Percentiles rank a stretch among this genome's conserved stretches.
phyloP scores from a whole-genome alignment of 2,329 filamentous ascomycete species.

The Triangularia setosa region DNA sequence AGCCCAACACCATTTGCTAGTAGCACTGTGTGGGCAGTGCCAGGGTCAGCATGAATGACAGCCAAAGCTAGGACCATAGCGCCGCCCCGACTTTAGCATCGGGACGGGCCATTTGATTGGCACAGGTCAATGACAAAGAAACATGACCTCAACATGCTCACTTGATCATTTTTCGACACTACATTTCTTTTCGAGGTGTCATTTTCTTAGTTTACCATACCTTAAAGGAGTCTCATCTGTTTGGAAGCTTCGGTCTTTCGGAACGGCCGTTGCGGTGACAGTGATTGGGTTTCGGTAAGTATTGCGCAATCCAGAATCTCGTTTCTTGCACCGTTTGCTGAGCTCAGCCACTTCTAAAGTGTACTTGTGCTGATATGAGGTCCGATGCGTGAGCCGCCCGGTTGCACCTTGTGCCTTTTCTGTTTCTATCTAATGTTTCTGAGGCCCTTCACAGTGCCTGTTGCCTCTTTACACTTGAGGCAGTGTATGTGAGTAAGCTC shows the following conservation, averaged over 20 bases:
- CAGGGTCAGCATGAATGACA: conserved; percentile 1
- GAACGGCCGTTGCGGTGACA: background rate
- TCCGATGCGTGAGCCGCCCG: background rate
- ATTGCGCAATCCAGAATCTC: background rate
- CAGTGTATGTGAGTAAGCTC: background rate
- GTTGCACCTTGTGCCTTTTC: background rate
- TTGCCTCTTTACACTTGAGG: background rate
- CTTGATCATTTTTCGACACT: background rate
- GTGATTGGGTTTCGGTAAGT: background rate
- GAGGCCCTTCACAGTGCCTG: background rate
- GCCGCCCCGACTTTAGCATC: background rate
- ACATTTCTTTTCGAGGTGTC: background rate
- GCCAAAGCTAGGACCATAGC: background rate
- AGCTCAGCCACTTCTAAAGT: conserved; percentile 3
- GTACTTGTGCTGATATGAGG: background rate
- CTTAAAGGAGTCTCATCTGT: background rate
- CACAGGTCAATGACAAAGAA: background rate
- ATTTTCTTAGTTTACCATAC: background rate
- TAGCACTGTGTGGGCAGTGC: conserved; percentile 1
- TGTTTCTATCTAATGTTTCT: background rate
- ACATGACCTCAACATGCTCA: background rate
- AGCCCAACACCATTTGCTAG: background rate
- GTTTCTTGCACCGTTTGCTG: background rate
- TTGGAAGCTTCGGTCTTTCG: background rate
- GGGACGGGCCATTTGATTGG: background rate